Base-by-base conservation (phyloP, 257 asterid genomes). In the Ajuga chamaepitys region DNA sequence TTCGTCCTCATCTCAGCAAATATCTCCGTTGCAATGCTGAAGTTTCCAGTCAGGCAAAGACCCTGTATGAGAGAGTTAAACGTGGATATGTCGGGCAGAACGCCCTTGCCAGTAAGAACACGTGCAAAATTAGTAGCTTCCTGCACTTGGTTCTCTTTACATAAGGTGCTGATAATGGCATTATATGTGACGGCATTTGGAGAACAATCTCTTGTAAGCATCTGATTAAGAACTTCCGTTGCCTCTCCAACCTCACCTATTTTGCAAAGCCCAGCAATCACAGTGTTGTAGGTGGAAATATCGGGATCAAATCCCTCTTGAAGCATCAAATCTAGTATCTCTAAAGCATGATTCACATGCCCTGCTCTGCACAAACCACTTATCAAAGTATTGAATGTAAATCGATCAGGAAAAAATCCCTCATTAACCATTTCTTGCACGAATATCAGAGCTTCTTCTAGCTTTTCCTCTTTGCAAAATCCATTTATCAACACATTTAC, bases 1-100 rank as follows among this genome's bases (percentile, higher is more conserved):
- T 79, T 74, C 3, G 60, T 44, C 79, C 83, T 86, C 99, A 93
- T 89, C 67, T 87, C 95, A 9, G 62, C 54, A 77, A 87, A 86
- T 66, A 93, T 40, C 7, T 87, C 95, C 81, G 81, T 75, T 0
- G 94, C 96, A 2, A 66, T 58, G 35, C 56, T 63, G 28, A 79
- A 86, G 48, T 81, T 81, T 54, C 85, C 68, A 8, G 72, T 76
- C 54, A 84, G 72, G 82, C 94, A 87, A 24, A 84, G 80, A 18
- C 99, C 94, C 62, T 86, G 94, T 44, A 93, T 85, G 37, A 93
- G 84, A 55, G 97, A 87, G 69, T 87, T 93, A 40, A 87, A 93
- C 1, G 95, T 89, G 20, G 86, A 67, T 0, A 86, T 95, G 28
- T 89, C 95, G 4, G 99, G 97, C 7, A 78, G 32, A 53, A 89